Evolutionary conservation across 169 alveolate genomes (phyloP).

Genomic region (Pseudocohnilembus persalinus): DNA sequence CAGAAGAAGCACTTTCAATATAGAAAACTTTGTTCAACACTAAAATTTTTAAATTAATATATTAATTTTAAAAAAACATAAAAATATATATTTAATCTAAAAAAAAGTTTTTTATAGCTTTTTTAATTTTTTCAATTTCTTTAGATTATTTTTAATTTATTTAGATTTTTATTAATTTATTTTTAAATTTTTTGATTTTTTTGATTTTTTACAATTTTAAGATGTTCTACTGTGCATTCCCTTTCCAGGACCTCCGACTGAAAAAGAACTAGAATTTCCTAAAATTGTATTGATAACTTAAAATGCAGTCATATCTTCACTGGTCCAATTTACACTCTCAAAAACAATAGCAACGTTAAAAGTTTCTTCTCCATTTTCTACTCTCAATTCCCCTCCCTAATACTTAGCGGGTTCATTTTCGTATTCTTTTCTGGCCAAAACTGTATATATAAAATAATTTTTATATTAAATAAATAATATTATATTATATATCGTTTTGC

Average conservation of each 20-base stretch:
- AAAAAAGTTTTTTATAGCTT: no score
- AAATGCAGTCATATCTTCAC: constrained; percentile 16
- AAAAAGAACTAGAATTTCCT: constrained; percentile 46
- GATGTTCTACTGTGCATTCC: constrained; percentile 47
- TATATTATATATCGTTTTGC: neutral
- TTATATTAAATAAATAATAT: neutral
- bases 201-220: neutral
- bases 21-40: constrained; percentile 33
- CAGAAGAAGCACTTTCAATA: constrained; percentile 37
- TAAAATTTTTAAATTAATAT: neutral
- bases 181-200: no score
- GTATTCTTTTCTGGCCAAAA: neutral
- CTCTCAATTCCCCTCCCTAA: neutral
- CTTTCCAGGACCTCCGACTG: constrained; percentile 52
- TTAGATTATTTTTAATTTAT: no score
- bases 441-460: neutral
- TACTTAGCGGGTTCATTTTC: neutral
- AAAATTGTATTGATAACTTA: constrained; percentile 16
- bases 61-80: no score
- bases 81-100: no score
- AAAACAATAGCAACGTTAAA: constrained; percentile 8
- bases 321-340: constrained; percentile 25
- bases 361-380: neutral
- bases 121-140: no score
- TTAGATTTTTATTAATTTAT: no score